Percentiles rank a stretch among this genome's conserved stretches.
These are phyloP conservation scores for Diaporthe destruens DNA, from an alignment of 2,329 filamentous ascomycete species.

Conservation along the genomic window DNA sequence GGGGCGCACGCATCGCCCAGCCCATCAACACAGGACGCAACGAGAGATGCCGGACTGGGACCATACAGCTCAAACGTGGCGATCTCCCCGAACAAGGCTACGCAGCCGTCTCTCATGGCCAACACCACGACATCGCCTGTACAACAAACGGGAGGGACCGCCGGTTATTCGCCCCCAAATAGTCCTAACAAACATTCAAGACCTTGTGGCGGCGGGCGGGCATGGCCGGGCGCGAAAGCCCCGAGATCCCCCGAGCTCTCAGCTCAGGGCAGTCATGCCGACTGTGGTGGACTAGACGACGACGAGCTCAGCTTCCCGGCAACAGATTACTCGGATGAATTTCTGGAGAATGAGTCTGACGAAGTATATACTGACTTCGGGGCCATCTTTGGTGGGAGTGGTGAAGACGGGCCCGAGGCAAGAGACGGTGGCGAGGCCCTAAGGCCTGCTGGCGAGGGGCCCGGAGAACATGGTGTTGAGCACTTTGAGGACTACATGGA, in stretches of 20 bases:
- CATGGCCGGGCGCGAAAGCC: conserved; percentile 44
- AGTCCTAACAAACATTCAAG: conserved; percentile 18
- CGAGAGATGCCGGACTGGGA: background rate
- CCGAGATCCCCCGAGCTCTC: conserved; percentile 53
- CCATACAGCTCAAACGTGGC: background rate
- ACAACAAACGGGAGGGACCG: background rate
- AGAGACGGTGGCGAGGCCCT: conserved; percentile 45
- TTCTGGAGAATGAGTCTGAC: conserved; percentile 60
- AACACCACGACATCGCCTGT: background rate
- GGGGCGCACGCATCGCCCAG: background rate
- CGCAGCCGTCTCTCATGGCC: background rate
- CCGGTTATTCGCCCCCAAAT: conserved; percentile 18
- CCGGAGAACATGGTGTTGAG: conserved; percentile 42
- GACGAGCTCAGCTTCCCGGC: conserved; percentile 62
- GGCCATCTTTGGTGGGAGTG: conserved; percentile 59
- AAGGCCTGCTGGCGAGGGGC: background rate
- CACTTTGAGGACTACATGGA: conserved; percentile 68
- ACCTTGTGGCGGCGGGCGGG: conserved; percentile 7
- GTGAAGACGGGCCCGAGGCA: conserved; percentile 49
- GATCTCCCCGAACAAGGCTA: background rate
- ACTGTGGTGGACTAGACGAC: conserved; percentile 52
- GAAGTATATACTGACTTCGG: conserved; percentile 69
- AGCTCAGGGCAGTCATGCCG: conserved; percentile 43
- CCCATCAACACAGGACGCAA: background rate
- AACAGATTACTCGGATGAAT: conserved; percentile 57